A percentile compares a stretch with the other conserved stretches of the same genome.
Evolutionary conservation across 176 grass and related monocot species (phyloP).

Genomic region (Oryza meyeriana): DNA sequence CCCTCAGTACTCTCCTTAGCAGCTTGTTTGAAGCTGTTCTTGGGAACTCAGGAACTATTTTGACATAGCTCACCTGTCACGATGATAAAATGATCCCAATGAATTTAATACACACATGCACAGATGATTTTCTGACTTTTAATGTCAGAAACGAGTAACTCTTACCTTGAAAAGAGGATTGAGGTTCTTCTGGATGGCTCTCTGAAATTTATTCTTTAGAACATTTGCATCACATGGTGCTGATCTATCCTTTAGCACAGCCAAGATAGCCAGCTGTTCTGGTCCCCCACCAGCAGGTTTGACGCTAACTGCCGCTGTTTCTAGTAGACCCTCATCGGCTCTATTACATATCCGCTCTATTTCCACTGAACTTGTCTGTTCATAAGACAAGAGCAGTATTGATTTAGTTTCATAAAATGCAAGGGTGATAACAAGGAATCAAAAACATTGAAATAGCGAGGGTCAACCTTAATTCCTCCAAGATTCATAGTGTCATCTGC

Average conservation of each 20-base stretch:
- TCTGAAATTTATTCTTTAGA: conserved; percentile 76
- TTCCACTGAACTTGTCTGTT: conserved; percentile 95
- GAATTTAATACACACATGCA: background rate
- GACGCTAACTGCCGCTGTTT: conserved; percentile 80
- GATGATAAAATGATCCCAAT: background rate
- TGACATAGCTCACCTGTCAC: conserved; percentile 78
- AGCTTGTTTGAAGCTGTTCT: conserved; percentile 94
- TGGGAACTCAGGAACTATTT: conserved; percentile 80
- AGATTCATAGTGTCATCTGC: conserved; percentile 99
- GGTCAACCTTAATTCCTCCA: conserved; percentile 85
- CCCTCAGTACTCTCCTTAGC: conserved; percentile 78
- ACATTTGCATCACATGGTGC: conserved; percentile 29
- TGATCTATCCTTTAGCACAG: conserved; percentile 62
- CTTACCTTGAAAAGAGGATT: conserved; percentile 97
- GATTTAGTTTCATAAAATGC: conserved; percentile 9
- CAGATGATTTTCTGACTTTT: background rate
- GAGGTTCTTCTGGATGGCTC: conserved; percentile 75
- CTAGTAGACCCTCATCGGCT: conserved; percentile 68
- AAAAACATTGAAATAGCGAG: background rate
- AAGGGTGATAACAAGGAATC: background rate
- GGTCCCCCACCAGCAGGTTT: conserved; percentile 65
- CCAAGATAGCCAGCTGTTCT: conserved; percentile 79
- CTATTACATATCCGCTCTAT: conserved; percentile 85
- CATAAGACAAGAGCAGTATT: background rate
- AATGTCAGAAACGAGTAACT: background rate